Evolutionary conservation across 1,284 basidiomycete genomes (phyloP).

Genomic region (Moesziomyces sp.): DNA sequence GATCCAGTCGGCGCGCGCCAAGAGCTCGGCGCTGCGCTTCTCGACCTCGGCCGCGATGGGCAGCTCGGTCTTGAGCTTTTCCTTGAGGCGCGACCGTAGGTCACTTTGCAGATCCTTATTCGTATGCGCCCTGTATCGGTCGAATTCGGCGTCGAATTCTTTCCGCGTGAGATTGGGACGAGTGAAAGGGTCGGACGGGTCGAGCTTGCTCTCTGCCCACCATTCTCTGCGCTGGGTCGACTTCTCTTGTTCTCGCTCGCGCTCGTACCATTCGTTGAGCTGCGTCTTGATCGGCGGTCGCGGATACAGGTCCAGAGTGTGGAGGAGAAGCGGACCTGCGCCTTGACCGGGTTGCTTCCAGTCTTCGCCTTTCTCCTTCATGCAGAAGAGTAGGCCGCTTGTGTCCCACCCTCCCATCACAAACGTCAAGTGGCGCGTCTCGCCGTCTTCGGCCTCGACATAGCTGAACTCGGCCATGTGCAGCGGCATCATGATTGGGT

Average conservation of each 20-base stretch:
- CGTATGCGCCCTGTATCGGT: neutral
- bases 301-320: constrained; percentile 30
- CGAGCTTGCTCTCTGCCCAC: neutral
- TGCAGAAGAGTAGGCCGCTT: constrained; percentile 28
- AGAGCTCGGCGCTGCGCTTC: constrained; percentile 23
- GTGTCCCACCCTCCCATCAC: constrained; percentile 42
- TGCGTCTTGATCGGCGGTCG: constrained; percentile 23
- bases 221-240: constrained; percentile 1
- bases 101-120: constrained; percentile 7
- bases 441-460: constrained; percentile 10
- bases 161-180: constrained; percentile 1
- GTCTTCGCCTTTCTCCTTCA: constrained; percentile 35
- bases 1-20: constrained; percentile 29
- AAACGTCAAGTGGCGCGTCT: constrained; percentile 17
- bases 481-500: constrained; percentile 46
- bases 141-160: constrained; percentile 20
- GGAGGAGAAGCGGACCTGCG: constrained; percentile 15
- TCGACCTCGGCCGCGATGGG: constrained; percentile 21
- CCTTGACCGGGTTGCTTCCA: constrained; percentile 22
- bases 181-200: neutral
- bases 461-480: constrained; percentile 44
- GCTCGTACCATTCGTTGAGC: constrained; percentile 23
- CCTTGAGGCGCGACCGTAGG: constrained; percentile 16
- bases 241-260: constrained; percentile 10
- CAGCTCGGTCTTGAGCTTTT: constrained; percentile 27